These are phyloP conservation scores for Candida boleticola DNA, from an alignment of 805 yeast species.

Conservation along the genomic window DNA sequence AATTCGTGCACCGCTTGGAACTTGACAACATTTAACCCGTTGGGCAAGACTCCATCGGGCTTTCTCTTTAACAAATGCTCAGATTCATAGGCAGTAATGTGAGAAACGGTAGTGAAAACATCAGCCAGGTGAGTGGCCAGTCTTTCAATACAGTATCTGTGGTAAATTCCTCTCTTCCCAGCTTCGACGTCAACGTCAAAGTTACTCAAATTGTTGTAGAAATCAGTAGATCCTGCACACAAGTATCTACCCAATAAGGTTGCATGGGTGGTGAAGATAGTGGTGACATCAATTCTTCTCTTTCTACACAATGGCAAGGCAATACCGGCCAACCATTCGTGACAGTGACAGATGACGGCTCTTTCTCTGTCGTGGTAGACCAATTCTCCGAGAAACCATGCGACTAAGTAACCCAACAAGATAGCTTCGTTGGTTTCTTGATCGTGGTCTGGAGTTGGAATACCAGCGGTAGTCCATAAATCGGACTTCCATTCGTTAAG, in stretches of 20 bases:
- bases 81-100: slow-evolving; percentile 94
- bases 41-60: slow-evolving; percentile 97
- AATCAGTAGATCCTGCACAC: slow-evolving; percentile 96
- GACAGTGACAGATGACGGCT: slow-evolving; percentile 92
- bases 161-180: slow-evolving; percentile 96
- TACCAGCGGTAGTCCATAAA: slow-evolving; percentile 86
- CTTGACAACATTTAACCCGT: slow-evolving; percentile 92
- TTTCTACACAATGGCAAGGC: slow-evolving; percentile 90
- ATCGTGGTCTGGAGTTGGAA: slow-evolving; percentile 91
- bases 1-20: slow-evolving; percentile 98
- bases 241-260: slow-evolving; percentile 90
- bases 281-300: slow-evolving; percentile 88
- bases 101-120: slow-evolving; percentile 96
- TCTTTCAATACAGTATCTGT: slow-evolving; percentile 93
- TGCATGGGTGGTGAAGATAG: slow-evolving; percentile 97
- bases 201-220: slow-evolving; percentile 82
- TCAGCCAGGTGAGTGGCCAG: slow-evolving; percentile 96
- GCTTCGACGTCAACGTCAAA: slow-evolving; percentile 98
- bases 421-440: slow-evolving; percentile 90
- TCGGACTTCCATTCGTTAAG: slow-evolving; percentile 94
- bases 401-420: slow-evolving; percentile 85
- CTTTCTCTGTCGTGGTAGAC: slow-evolving; percentile 79
- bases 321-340: slow-evolving; percentile 98
- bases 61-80: slow-evolving; percentile 91
- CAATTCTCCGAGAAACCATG: slow-evolving; percentile 96